Evolutionary conservation across 2,329 filamentous ascomycete species (phyloP).

Genomic region (Phialocephala subalpina): DNA sequence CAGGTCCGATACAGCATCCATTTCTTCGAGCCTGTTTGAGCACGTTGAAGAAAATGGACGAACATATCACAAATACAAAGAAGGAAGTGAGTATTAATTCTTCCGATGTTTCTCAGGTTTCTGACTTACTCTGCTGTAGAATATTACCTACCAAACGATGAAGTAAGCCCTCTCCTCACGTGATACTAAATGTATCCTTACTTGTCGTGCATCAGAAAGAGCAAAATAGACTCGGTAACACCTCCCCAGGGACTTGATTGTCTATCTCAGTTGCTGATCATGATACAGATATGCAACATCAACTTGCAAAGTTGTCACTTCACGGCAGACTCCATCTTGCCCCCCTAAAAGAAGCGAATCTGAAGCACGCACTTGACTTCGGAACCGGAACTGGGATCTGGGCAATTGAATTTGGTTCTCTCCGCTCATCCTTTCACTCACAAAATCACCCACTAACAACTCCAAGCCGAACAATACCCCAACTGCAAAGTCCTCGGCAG

Average conservation of each 20-base stretch:
- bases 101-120: background rate
- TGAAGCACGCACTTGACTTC: slow-evolving; percentile 47
- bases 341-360: slow-evolving; percentile 37
- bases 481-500: slow-evolving; percentile 38
- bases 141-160: slow-evolving; percentile 28
- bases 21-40: slow-evolving; percentile 31
- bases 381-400: slow-evolving; percentile 53
- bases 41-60: slow-evolving; percentile 34
- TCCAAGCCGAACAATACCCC: slow-evolving; percentile 38
- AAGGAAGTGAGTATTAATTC: slow-evolving; percentile 26
- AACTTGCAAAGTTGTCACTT: slow-evolving; percentile 31
- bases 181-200: background rate
- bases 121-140: slow-evolving; percentile 10
- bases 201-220: slow-evolving; percentile 13
- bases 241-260: background rate
- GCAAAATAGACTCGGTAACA: slow-evolving; percentile 26
- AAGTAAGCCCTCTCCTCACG: slow-evolving; percentile 3
- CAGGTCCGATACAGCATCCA: slow-evolving; percentile 19
- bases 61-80: slow-evolving; percentile 34
- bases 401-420: slow-evolving; percentile 44
- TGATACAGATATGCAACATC: slow-evolving; percentile 32
- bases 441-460: slow-evolving; percentile 26
- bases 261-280: background rate
- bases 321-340: slow-evolving; percentile 32
- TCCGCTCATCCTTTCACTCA: background rate